Base-by-base conservation (phyloP, 1,139 yeast species). In the Hansenula anomala region DNA sequence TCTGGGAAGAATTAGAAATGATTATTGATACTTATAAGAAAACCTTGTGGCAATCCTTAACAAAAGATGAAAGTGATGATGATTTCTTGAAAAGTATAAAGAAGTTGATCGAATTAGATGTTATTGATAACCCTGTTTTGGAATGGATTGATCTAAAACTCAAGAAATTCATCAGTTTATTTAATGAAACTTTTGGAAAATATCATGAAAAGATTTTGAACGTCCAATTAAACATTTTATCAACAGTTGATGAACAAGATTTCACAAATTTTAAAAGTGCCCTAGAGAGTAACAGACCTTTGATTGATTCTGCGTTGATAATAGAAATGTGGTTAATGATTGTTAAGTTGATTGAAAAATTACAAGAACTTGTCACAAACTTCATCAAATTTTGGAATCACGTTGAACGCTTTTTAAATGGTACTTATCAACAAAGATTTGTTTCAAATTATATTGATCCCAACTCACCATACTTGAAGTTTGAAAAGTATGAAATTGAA, bases 1-100 rank as follows among this genome's bases (percentile, higher is more conserved):
- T 88, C 6, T 86, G 90, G 78, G 61, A 61, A 7, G 84, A 82
- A 47, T 83, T 87, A 2, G 87, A 80, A 43, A 63, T 59, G 11
- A 77, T 86, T 11, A 73, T 87, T 14, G 75, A 75, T 25, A 72
- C 70, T 24, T 90, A 87, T 61, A 77, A 85, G 49, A 69, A 70
- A 39, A 71, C 72, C 32, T 67, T 80, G 11, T 84, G 90, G 78
- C 69, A 70, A 28, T 76, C 73, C 42, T 67, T 90, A 38, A 67
- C 71, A 20, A 56, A 60, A 26, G 48, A 49, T 13, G 41, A 56
- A n/a, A 60, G 60, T 10, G 61, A 57, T 32, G 72, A 69, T 35
- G 71, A 71, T 37, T 80, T 80, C 53, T 62, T 81, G 28, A 71
- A 73, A 12, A 61, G 78, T 17, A 75, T 85, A 23, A 72, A 75